Base-by-base conservation (phyloP, 331 rosid genomes). In the Acacia concinna region DNA sequence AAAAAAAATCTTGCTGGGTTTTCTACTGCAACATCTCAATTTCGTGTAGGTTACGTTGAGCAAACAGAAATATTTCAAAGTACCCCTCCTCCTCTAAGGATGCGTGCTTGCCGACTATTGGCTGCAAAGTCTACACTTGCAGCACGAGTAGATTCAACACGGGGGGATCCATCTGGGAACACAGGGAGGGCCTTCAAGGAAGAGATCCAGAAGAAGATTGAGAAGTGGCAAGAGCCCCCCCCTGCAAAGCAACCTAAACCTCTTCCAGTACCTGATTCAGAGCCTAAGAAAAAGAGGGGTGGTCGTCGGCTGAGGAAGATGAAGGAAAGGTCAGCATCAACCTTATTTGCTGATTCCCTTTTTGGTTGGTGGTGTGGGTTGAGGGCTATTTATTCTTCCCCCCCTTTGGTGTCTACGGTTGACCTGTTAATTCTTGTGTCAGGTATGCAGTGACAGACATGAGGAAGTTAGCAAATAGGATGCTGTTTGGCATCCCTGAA, bases 151-250 rank as follows among this genome's bases (percentile, higher is more conserved):
- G 98, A 94, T 87, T 92, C 97, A 34, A 89, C 88, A 18, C 88
- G 93, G 57, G 97, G 97, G 59, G 98, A 94, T 83, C 95, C 97
- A 57, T 89, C 98, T n/a, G 97, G 97, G 65, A 88, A 65, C 13
- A 82, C 85, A 27, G 98, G 98, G 38, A 89, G 91, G 82, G 57
- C 57, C 23, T 85, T 94, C 31, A 86, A 84, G 79, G 95, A 89
- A 17, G 97, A 90, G 83, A 83, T 91, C 79, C 88, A 69, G 74
- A 94, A 92, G 82, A 94, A 94, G 79, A 94, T 94, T 85, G 98
- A 94, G 88, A 94, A 91, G 83, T 92, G 97, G 97, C 98, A 94
- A 75, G 98, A 94, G 83, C 98, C 97, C 28, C 98, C 98, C 38
- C 98, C 98, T 15, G 97, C 97, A 35, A 94, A 94, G 85, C 97